Evolutionary conservation across 2,329 filamentous ascomycete genomes (phyloP), one percentile per base, ranked within the genome.

Genomic region (Aureobasidium sp.): DNA sequence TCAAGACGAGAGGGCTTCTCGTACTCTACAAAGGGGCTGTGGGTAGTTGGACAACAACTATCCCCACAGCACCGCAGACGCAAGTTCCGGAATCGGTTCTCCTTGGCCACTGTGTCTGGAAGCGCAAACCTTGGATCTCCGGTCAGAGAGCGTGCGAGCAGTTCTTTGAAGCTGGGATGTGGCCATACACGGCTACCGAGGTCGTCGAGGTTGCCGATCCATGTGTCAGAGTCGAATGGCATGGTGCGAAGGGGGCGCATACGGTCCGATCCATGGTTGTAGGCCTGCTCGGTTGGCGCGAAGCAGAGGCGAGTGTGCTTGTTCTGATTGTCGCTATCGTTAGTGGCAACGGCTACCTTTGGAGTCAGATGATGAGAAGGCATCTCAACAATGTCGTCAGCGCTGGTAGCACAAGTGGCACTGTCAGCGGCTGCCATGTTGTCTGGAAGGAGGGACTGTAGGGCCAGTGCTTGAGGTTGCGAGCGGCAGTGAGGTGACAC

Each of bases 261-360:
- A 6, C 53, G 53, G 14, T 57, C 39, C 4, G 53, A 57, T 17
- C 53, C 53, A 45, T 57, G 53, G 41, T 57, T 45, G 41, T 44
- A 36, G 2, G 36, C 34, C 7, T 57, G 39, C 36, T 44, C n/a
- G 8, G 39, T 17, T 1, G 53, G 53, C n/a, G 53, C 53, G 17
- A 57, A 57, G 20, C 53, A 57, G 20, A 44, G 11, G 27, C 29
- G 27, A n/a, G 1, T 14, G 22, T 20, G 22, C 5, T 15, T 17
- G 22, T 15, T 27, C 15, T 27, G 36, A 31, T n/a, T 36, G 51
- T 4, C 22, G 25, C 5, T 22, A 22, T 41, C 8, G 2, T 7
- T 17, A 11, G 8, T n/a, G 14, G 20, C 9, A 5, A 2, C 5
- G 14, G 9, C 2, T 17, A n/a, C 25, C 6, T 31, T 2, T 14